These are phyloP conservation scores for Colletotrichum zoysiae DNA, from an alignment of 2,329 filamentous ascomycete species.

Conservation along the genomic window DNA sequence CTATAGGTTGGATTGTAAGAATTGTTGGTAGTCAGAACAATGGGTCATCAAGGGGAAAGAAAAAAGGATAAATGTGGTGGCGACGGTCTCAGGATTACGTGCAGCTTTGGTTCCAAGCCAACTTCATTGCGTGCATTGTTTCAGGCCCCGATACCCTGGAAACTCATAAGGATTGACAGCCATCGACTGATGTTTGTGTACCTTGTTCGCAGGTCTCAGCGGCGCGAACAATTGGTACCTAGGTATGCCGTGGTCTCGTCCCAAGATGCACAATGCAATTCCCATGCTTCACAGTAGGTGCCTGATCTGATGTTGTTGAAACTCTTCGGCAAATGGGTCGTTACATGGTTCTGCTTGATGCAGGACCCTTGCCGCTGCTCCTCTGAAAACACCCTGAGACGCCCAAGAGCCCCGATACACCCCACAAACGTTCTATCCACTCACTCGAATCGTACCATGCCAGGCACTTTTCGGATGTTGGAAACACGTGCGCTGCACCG, in stretches of 20 bases:
- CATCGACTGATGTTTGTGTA: constrained; percentile 38
- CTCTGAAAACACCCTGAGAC: constrained; percentile 37
- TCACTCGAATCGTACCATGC: constrained; percentile 36
- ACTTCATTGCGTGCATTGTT: constrained; percentile 25
- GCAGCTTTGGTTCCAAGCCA: constrained; percentile 7
- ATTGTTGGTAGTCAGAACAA: not conserved
- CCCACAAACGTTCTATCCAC: constrained; percentile 39
- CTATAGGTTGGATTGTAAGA: not conserved
- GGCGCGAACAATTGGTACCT: not conserved
- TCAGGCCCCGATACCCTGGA: constrained; percentile 23
- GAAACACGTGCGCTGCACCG: constrained; percentile 19
- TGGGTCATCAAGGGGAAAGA: not conserved
- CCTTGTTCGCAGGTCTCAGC: constrained; percentile 6
- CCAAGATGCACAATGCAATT: constrained; percentile 18
- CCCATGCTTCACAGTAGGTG: constrained; percentile 13
- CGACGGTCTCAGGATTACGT: constrained; percentile 10
- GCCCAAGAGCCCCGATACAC: constrained; percentile 22
- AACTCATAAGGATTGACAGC: constrained; percentile 23
- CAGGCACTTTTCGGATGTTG: constrained; percentile 31
- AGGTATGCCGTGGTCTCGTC: constrained; percentile 8
- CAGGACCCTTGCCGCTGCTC: constrained; percentile 32
- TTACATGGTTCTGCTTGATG: constrained; percentile 25
- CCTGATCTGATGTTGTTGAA: constrained; percentile 23
- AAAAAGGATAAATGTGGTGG: not conserved
- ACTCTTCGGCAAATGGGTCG: constrained; percentile 32